Base-by-base conservation (phyloP, 2,329 filamentous ascomycete genomes). In the Neonectria magnoliae region DNA sequence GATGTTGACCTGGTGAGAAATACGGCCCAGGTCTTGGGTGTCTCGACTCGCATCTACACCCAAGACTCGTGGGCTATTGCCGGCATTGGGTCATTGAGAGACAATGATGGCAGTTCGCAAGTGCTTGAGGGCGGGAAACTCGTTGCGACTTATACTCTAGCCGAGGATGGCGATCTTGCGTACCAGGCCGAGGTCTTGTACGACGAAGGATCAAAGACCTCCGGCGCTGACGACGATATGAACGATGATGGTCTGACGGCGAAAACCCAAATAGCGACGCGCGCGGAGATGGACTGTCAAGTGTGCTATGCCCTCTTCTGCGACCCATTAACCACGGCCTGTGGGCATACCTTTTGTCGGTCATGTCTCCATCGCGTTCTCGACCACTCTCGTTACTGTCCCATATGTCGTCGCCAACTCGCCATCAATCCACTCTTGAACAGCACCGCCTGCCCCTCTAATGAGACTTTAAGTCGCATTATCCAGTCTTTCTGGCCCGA, bases 311-410 rank as follows among this genome's bases (percentile, higher is more conserved):
- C 89, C 44, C 79, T 97, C 22, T 91, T 95, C 76, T 82, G 93
- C 65, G 92, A 97, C 66, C 93, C 94, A 0, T 82, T 94, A 56
- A 97, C 94, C 0, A 97, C 93, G 0, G 85, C 88, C 1, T 98
- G 94, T 73, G 94, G 94, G 1, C 94, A 98, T 77, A 97, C 93
- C 0, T 95, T 96, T 73, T 98, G 94, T 77, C 89, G 92, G 20
- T 86, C 87, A 64, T 98, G 94, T 76, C 83, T 97, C 22, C 87
- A 90, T 60, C 88, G 91, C 50, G 88, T 92, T 7, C 83, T 97
- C 64, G 91, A 95, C 72, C 91, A 96, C 75, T 91, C 91, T 2
- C 86, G 88, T 60, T 84, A 91, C 59, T 98, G 94, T 74, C 94
- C 94, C 0, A 86, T 94, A 14, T 98, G 94, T 75, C 90, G 94